Conservation (phyloP, 2,329 filamentous ascomycete species). For the Stemphylium vesicarium region DNA sequence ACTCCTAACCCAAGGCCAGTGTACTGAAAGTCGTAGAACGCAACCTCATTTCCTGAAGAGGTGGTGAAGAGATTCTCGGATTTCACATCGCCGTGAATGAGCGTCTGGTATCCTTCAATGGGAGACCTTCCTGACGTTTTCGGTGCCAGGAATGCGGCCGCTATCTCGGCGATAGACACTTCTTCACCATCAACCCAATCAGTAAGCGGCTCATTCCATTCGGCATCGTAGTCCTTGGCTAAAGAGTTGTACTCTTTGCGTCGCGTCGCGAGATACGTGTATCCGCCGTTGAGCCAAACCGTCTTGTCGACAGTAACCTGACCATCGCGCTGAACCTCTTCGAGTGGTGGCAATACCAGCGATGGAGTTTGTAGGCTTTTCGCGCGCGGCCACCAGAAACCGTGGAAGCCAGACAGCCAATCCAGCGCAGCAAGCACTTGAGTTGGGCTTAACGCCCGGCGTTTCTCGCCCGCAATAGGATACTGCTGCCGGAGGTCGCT, state of each 20-base stretch:
- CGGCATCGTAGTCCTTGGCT: conserved; percentile 54
- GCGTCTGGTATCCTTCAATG: conserved; percentile 56
- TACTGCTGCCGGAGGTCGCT: conserved; percentile 62
- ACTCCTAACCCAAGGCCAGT: conserved; percentile 68
- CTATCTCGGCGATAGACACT: conserved; percentile 59
- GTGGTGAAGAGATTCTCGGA: conserved; percentile 71
- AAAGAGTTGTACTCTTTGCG: conserved; percentile 62
- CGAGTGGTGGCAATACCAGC: conserved; percentile 62
- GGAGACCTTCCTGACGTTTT: conserved; percentile 35
- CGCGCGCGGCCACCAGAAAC: conserved; percentile 56
- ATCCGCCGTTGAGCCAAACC: conserved; percentile 71
- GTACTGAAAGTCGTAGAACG: conserved; percentile 75
- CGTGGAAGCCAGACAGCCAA: conserved; percentile 70
- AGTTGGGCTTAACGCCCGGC: conserved; percentile 52
- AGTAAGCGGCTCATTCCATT: conserved; percentile 64
- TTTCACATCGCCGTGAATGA: conserved; percentile 73
- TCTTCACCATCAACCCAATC: conserved; percentile 23
- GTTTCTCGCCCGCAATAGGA: conserved; percentile 64
- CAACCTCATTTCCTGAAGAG: conserved; percentile 56
- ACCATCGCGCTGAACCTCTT: conserved; percentile 54
- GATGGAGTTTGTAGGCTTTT: conserved; percentile 36
- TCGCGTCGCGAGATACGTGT: conserved; percentile 71
- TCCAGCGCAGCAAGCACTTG: conserved; percentile 63
- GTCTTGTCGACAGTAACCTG: conserved; percentile 20
- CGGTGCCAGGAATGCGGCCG: conserved; percentile 59